These are phyloP conservation scores for Tetrahymena malaccensis DNA, from an alignment of 73 alveolate genomes.

Conservation along the genomic window DNA sequence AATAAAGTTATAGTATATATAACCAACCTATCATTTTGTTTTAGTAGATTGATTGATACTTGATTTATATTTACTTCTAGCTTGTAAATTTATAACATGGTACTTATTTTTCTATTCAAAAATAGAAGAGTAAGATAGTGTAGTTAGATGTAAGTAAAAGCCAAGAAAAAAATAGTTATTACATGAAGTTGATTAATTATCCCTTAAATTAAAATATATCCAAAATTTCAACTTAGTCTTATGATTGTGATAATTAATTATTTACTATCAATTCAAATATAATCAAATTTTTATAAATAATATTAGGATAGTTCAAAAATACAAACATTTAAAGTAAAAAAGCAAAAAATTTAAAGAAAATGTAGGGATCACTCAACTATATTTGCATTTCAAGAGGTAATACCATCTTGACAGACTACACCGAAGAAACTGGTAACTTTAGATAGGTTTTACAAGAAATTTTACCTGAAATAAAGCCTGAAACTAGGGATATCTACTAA, in stretches of 20 bases:
- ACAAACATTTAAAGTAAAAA: neutral
- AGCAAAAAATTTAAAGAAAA: neutral
- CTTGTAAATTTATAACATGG: neutral
- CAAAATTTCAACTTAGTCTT: neutral
- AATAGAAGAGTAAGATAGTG: neutral
- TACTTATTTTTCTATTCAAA: too few relatives aligned
- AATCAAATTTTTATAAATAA: neutral
- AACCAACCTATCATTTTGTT: too few relatives aligned
- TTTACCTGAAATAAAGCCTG: neutral
- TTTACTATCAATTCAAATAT: neutral
- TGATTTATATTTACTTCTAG: neutral
- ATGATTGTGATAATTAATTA: neutral
- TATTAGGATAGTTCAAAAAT: neutral
- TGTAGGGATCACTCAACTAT: neutral
- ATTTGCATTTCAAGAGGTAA: neutral
- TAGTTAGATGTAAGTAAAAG: neutral
- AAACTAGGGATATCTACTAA: neutral
- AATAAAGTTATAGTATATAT: too few relatives aligned
- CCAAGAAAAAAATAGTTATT: neutral
- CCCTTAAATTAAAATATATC: neutral
- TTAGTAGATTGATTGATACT: too few relatives aligned
- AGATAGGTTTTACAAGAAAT: neutral
- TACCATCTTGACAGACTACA: neutral
- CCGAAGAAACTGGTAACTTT: neutral
- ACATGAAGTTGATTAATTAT: neutral